Evolutionary conservation across 2,329 filamentous ascomycete genomes (phyloP).

Genomic region (Nothopassalora personata): DNA sequence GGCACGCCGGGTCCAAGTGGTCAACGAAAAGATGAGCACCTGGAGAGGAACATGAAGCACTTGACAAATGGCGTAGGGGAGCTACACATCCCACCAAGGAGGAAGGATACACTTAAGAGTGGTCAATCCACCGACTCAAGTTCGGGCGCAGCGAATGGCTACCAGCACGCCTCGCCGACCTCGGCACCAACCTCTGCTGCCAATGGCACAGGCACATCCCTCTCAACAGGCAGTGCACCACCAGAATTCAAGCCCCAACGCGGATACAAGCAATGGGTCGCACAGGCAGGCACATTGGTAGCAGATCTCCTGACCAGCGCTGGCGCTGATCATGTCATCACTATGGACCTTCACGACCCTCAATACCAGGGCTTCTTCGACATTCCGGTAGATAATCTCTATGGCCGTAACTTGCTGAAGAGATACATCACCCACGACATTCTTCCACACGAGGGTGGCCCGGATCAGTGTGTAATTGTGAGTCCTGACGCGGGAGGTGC

Average conservation of each 20-base stretch:
- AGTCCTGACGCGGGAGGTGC: constrained; percentile 94
- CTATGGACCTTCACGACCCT: constrained; percentile 92
- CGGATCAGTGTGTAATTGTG: constrained; percentile 63
- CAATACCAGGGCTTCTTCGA: constrained; percentile 99
- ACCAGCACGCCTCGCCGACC: constrained; percentile 6
- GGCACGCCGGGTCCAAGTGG: constrained; percentile 72
- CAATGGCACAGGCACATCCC: background rate
- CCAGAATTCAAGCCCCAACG: constrained; percentile 69
- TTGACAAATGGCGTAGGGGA: constrained; percentile 50
- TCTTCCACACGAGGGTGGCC: constrained; percentile 66
- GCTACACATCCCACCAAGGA: constrained; percentile 17
- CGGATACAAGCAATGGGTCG: constrained; percentile 98
- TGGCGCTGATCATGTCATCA: constrained; percentile 93
- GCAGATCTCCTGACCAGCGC: constrained; percentile 92
- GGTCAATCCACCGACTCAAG: constrained; percentile 23
- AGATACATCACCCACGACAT: constrained; percentile 73
- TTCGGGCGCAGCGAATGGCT: constrained; percentile 6
- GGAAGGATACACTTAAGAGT: constrained; percentile 31
- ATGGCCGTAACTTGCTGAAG: constrained; percentile 69
- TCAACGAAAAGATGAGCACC: constrained; percentile 35
- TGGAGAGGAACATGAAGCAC: constrained; percentile 61
- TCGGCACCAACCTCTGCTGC: constrained; percentile 34
- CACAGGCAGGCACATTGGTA: constrained; percentile 89
- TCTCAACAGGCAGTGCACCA: constrained; percentile 49
- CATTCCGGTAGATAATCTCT: constrained; percentile 96